Evolutionary conservation across 495 filamentous ascomycete species (phyloP), one percentile per base, ranked within the genome.

Genomic region (Penicillium lagena): DNA sequence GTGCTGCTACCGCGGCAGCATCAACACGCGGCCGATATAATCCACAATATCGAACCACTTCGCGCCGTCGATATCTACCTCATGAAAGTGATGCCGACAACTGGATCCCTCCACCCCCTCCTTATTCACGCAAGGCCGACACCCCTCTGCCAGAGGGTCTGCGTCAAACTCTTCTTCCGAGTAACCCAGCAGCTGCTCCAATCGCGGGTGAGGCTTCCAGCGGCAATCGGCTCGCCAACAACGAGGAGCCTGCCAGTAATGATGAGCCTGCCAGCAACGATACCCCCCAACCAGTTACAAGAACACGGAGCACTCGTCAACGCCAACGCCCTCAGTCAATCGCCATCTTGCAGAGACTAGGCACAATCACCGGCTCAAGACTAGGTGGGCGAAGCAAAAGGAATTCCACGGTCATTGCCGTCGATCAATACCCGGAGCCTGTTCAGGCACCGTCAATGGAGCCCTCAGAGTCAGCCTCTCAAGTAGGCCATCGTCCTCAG

Each of bases 101-200:
- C 48, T 96, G 90, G 90, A 87, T 90, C 7, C 86, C 90, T 15
- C 90, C 90, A 0, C 90, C 90, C n/a, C 90, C 90, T 10, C 87
- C 89, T 7, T 96, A 96, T 54, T 78, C 80, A 13, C 79, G 77
- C 11, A 80, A 89, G 11, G 71, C 85, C 29, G 82, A 87, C 7
- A 71, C 63, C 38, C 75, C 77, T 22, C 60, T 82, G 32, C 77
- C 79, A 37, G 75, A 79, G 9, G 64, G 75, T 42, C 63, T 81
- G n/a, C 58, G 59, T 31, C 50, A 59, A 33, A 55, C 58, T 4
- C 55, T 72, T 43, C 58, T 67, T 40, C 60, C 67, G 15, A 53
- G 51, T 9, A 29, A 38, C 13, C 50, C 54, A 10, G 50, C 51
- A 37, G 52, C 47, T 42, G 30, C 40, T 9, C 47, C 2, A 22